Conservation (phyloP, 345 rosid genomes). For the Salix udensis region DNA sequence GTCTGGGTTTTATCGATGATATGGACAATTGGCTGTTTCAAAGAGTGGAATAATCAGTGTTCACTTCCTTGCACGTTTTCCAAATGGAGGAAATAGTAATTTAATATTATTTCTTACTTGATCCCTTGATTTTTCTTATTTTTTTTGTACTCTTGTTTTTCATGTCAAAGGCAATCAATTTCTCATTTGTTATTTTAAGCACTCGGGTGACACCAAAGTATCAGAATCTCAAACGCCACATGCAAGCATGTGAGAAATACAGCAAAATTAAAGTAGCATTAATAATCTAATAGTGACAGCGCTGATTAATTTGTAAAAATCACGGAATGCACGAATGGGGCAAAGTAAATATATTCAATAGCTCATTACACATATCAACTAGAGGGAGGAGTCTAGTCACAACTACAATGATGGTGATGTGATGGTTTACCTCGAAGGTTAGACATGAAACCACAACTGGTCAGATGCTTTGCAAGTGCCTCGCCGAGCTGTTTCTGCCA, state of each 20-base stretch:
- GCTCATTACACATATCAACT: not conserved
- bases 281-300: not conserved
- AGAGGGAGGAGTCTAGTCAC: not conserved
- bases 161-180: not conserved
- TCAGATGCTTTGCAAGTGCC: constrained; percentile 82
- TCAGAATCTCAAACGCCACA: constrained; percentile 3
- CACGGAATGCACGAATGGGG: not conserved
- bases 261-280: not conserved
- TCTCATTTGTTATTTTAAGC: not conserved
- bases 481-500: constrained; percentile 84
- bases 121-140: too few relatives aligned
- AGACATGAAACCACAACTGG: constrained; percentile 77
- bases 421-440: constrained; percentile 64
- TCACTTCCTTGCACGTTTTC: not conserved
- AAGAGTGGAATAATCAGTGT: not conserved
- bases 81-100: not conserved
- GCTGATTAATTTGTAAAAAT: not conserved
- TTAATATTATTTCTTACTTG: not conserved
- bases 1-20: not conserved
- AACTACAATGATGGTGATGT: not conserved
- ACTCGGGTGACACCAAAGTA: not conserved
- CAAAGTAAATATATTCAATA: not conserved
- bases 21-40: not conserved
- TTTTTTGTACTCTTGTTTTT: not conserved
- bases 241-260: not conserved